A percentile compares a stretch with the other conserved stretches of the same genome.
Conservation (phyloP, 2,329 filamentous ascomycete species). For the Venturia nashicola region DNA sequence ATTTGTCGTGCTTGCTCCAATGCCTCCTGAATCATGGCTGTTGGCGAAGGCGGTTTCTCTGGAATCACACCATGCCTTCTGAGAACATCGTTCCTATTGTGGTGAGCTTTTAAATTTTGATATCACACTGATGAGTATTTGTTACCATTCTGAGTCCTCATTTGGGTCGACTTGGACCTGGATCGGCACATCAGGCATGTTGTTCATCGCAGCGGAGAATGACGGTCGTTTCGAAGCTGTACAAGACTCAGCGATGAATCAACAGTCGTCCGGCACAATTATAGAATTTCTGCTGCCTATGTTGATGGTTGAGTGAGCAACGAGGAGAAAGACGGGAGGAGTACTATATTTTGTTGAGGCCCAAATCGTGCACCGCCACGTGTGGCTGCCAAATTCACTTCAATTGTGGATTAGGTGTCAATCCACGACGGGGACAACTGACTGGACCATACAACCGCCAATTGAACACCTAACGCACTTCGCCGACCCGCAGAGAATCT, state of each 20-base stretch:
- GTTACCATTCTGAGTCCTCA: slow-evolving; percentile 91
- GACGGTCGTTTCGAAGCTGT: neutral
- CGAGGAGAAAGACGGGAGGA: neutral
- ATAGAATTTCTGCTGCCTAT: neutral
- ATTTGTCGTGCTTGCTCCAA: slow-evolving; percentile 69
- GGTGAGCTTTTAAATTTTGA: neutral
- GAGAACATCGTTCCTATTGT: slow-evolving; percentile 84
- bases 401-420: neutral
- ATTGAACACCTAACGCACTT: neutral
- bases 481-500: neutral
- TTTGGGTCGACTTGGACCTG: slow-evolving; percentile 88
- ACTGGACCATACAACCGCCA: neutral
- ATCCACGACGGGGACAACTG: neutral
- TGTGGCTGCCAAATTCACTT: slow-evolving; percentile 1
- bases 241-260: neutral
- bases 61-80: slow-evolving; percentile 94
- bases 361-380: neutral
- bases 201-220: neutral
- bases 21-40: slow-evolving; percentile 91
- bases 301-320: neutral
- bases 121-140: neutral
- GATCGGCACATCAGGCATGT: slow-evolving; percentile 42
- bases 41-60: slow-evolving; percentile 93
- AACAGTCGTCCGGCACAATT: neutral
- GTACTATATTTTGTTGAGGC: neutral